Evolutionary conservation across 1,139 yeast genomes (phyloP).

Genomic region (Pichia sp.): DNA sequence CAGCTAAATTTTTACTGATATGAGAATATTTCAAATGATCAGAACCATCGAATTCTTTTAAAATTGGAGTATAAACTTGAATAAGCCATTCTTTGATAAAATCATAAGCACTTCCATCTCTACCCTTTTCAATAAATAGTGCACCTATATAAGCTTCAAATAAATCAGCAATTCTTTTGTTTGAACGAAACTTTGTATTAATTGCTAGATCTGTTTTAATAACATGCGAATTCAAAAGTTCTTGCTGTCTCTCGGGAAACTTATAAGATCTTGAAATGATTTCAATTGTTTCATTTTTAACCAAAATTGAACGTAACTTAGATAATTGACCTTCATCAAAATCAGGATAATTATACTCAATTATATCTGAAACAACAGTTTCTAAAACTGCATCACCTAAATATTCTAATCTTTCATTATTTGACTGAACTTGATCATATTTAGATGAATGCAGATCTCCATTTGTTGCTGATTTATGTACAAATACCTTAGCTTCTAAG

Average conservation of each 20-base stretch:
- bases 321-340: constrained; percentile 82
- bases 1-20: constrained; percentile 7
- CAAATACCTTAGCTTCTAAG: constrained; percentile 65
- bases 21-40: constrained; percentile 9
- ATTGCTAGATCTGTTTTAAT: constrained; percentile 10
- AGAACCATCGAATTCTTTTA: constrained; percentile 12
- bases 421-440: constrained; percentile 52
- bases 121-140: constrained; percentile 47
- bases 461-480: constrained; percentile 70
- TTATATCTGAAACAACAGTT: constrained; percentile 59
- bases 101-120: constrained; percentile 35
- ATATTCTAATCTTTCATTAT: constrained; percentile 89
- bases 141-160: constrained; percentile 94
- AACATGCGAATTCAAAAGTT: constrained; percentile 10
- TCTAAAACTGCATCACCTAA: constrained; percentile 87
- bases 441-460: constrained; percentile 51
- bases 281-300: constrained; percentile 67
- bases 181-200: constrained; percentile 1
- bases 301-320: constrained; percentile 59
- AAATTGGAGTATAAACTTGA: constrained; percentile 30
- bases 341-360: constrained; percentile 59
- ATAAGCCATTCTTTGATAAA: constrained; percentile 57
- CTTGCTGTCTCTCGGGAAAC: constrained; percentile 36
- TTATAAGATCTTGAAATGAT: constrained; percentile 69
- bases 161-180: constrained; percentile 55